Base-by-base conservation (phyloP, 805 yeast species). In the Middelhovenomyces tepae region DNA sequence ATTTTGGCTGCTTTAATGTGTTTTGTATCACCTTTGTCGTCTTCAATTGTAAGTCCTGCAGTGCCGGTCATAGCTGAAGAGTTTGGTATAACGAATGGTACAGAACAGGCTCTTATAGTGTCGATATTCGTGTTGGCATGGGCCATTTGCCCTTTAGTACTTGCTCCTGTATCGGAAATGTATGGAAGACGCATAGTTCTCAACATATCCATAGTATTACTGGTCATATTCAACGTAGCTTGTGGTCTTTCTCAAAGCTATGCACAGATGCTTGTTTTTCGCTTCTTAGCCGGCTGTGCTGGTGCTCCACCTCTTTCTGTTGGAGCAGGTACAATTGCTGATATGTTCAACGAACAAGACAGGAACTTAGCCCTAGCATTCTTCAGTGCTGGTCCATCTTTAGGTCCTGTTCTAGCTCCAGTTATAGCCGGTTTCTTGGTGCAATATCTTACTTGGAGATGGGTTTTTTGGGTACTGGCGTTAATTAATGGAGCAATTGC, bases 251-350 rank as follows among this genome's bases (percentile, higher is more conserved):
- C 79, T 3, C 62, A 67, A 13, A 73, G 60, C 31, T 62, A 73
- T 0, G 62, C 74, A 1, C 76, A 74, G 36, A 58, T 78, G 60
- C 59, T 73, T 44, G 65, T 75, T 9, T 72, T 69, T 39, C 60
- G 86, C 28, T 70, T 77, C 32, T 48, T 78, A 1, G 78, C 80
- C 2, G 86, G 86, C 2, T 51, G 69, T n/a, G 73, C 75, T 32
- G 82, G 80, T 5, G 69, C 78, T 34, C 76, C 81, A 0, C 78
- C 85, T 2, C 56, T 78, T 22, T 73, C 76, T 28, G 76, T 76
- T 6, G 83, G 82, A 16, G 81, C 82, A 1, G 85, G 84, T 14
- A 69, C 73, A 5, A 55, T 78, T 26, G 74, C 80, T 13, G 86
- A 78, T 47, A 47, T 78, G 39, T 78, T 65, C 47, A 60, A 60